phyloP scores from a whole-genome alignment of 139 green algal species.

The Picochlorum sp. region DNA sequence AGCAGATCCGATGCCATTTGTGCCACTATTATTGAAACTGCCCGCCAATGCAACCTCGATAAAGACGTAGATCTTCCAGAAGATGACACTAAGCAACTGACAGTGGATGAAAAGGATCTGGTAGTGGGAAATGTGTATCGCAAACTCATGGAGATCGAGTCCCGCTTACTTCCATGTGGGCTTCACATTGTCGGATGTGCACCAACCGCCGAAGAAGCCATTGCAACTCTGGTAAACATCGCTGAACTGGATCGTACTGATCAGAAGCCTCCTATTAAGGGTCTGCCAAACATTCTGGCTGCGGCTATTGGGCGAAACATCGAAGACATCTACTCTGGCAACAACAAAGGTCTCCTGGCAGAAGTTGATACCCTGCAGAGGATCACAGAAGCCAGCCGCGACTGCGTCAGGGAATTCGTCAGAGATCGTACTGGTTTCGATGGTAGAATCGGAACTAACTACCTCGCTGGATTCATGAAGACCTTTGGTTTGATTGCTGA shows the following conservation, averaged over 20 bases:
- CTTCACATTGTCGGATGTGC: constrained; percentile 91
- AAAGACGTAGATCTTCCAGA: constrained; percentile 83
- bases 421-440: constrained; percentile 62
- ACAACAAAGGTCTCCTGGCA: constrained; percentile 73
- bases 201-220: constrained; percentile 84
- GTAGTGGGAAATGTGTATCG: constrained; percentile 80
- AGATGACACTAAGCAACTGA: constrained; percentile 52
- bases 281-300: constrained; percentile 86
- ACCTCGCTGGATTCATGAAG: constrained; percentile 12
- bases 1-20: constrained; percentile 78
- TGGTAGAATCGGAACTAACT: constrained; percentile 26
- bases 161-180: constrained; percentile 90
- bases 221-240: constrained; percentile 98
- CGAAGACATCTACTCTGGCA: constrained; percentile 83
- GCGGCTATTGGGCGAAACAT: constrained; percentile 75
- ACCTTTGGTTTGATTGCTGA: constrained; percentile 36
- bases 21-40: constrained; percentile 93
- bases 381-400: constrained; percentile 61
- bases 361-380: constrained; percentile 70
- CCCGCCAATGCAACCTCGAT: constrained; percentile 94
- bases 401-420: constrained; percentile 78
- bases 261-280: constrained; percentile 65
- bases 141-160: constrained; percentile 99
- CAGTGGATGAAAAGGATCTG: constrained; percentile 64
- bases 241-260: constrained; percentile 88